Conservation (phyloP, 169 alveolate genomes). For the Eimeria praecox region DNA sequence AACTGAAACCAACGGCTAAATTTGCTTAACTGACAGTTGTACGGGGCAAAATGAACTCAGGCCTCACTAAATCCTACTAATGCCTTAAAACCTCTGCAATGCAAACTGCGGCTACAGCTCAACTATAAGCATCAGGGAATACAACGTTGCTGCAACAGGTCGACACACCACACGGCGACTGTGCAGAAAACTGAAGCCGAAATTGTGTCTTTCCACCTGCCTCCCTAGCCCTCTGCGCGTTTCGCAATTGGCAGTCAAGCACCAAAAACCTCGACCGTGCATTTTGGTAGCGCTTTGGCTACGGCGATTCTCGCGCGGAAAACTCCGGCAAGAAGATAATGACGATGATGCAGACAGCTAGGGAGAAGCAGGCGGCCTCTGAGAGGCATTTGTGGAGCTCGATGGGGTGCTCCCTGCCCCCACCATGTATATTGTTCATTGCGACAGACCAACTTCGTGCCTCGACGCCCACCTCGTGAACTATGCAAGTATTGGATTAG, state of each 20-base stretch:
- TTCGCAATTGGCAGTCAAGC: constrained; percentile 51
- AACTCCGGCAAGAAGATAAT: constrained; percentile 3
- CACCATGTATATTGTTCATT: constrained; percentile 4
- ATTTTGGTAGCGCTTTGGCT: constrained; percentile 73
- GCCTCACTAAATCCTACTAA: too few relatives aligned
- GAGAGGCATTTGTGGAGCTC: constrained; percentile 7
- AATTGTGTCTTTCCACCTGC: constrained; percentile 53
- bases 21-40: too few relatives aligned
- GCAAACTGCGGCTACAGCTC: too few relatives aligned
- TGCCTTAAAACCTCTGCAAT: too few relatives aligned
- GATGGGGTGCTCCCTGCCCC: neutral
- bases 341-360: constrained; percentile 38
- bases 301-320: constrained; percentile 27
- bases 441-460: constrained; percentile 32
- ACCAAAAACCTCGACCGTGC: constrained; percentile 68
- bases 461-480: constrained; percentile 34
- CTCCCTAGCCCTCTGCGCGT: constrained; percentile 56
- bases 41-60: too few relatives aligned
- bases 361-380: constrained; percentile 44
- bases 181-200: constrained; percentile 61
- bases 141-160: neutral
- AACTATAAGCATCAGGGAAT: too few relatives aligned
- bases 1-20: too few relatives aligned
- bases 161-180: neutral
- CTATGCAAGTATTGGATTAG: constrained; percentile 14